Conservation (phyloP, 768 basidiomycete genomes). For the Favolaschia claudopus region DNA sequence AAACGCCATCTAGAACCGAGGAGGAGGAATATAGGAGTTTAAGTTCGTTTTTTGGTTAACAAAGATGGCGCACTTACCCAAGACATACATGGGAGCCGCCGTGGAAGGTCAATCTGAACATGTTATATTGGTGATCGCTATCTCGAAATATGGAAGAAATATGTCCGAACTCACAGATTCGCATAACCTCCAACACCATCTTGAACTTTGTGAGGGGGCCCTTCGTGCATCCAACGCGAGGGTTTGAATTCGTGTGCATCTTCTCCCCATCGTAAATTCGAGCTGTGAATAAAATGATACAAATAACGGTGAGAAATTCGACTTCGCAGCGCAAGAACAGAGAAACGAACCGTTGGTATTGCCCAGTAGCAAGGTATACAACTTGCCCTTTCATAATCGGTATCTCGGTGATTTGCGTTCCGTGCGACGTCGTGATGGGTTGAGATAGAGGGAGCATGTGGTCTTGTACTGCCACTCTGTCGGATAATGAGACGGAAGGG, state of each 20-base stretch:
- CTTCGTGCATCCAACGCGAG: background rate
- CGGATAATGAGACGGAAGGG: background rate
- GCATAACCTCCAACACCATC: background rate
- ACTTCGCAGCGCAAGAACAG: too few relatives aligned
- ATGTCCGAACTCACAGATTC: background rate
- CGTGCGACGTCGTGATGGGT: background rate
- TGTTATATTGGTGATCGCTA: background rate
- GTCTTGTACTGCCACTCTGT: background rate
- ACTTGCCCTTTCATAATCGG: background rate
- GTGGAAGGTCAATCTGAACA: background rate
- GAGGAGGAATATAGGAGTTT: too few relatives aligned
- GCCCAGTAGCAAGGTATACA: background rate
- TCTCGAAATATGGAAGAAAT: too few relatives aligned
- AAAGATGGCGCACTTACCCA: too few relatives aligned
- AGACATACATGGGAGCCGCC: background rate
- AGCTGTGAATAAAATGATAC: background rate
- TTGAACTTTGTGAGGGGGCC: background rate
- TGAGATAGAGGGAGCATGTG: background rate
- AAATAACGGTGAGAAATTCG: too few relatives aligned
- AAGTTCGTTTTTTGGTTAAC: too few relatives aligned
- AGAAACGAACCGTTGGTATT: background rate
- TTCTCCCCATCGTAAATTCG: background rate
- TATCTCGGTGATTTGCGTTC: background rate
- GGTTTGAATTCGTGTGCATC: background rate
- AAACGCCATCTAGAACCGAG: conserved; percentile 3